Base-by-base conservation (phyloP, 495 filamentous ascomycete genomes). In the Penicillium longicatenatum region DNA sequence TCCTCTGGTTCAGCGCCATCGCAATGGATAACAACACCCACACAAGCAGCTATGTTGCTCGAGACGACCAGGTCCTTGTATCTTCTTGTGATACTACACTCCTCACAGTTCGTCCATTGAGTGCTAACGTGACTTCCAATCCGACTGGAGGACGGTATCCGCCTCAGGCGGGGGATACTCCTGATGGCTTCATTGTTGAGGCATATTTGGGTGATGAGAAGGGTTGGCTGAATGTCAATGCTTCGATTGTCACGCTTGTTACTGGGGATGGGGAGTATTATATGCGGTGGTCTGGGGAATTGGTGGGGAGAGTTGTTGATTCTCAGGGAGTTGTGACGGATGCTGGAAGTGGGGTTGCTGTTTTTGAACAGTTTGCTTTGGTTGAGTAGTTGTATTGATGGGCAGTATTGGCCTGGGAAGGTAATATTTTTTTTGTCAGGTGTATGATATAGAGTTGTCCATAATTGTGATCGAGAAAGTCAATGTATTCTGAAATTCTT, bases 1-100 rank as follows among this genome's bases (percentile, higher is more conserved):
- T 77, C 17, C 67, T 78, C 16, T 79, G 75, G 76, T 75, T 75
- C 54, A 67, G 68, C 54, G 65, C 58, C 6, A 53, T 70, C n/a
- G 61, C 51, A 6, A 26, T 54, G 3, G 17, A 61, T 33, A 62
- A 66, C 21, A 63, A 41, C 0, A 67, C 70, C 17, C 63, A 74
- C 35, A 57, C 68, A 41, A 75, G 68, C 50, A 62, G 59, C 33
- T 75, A 73, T 24, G 61, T 75, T 4, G 64, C 70, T 0, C 61
- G 50, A 17, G 58, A 75, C 57, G 69, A 66, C 0, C 14, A 53
- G 22, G 21, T 63, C 12, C 26, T 68, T 0, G 41, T 61, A 3
- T 63, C 64, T 0, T 53, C 63, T 2, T 75, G 72, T 26, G 52
- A 54, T 11, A 11, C 54, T 0, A 45, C 50, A 4, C 3, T 54